Base-by-base conservation (phyloP, 148 eudicot species). In the Chenopodium berlandieri region DNA sequence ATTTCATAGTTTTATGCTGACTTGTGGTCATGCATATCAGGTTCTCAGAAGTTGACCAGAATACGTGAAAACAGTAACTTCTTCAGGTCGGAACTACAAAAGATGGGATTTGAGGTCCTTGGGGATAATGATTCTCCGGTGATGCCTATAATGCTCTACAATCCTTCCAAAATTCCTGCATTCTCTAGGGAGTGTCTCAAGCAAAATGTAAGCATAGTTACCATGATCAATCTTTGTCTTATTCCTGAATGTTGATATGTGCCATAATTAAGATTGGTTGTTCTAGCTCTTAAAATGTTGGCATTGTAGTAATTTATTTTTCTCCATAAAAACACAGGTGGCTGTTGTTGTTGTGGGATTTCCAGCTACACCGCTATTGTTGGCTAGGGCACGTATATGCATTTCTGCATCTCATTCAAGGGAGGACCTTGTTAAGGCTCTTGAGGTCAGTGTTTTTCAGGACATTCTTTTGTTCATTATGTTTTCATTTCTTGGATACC, bases 131-230 rank as follows among this genome's bases (percentile, higher is more conserved):
- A 91, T 68, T 95, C 96, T 30, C 98, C 98, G 56, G 94, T 94
- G 25, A 94, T 92, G 94, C 97, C 97, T 75, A 90, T 96, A 75
- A 93, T 90, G 94, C 91, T 91, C 77, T 93, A 93, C 87, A 92
- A 92, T 82, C 95, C 98, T 23, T 89, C 97, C 47, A 90, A 96
- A 84, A 89, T 91, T 50, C 98, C 99, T 85, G 97, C 99, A 19
- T 96, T 96, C 84, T 96, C 98, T 60, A 88, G 98, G 73, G 97
- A 95, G 85, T 95, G 98, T 82, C 92, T 95, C 82, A 90, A 87
- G 80, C 92, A 89, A 75, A 90, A 93, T 79, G 98, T 93, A 88
- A 89, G 94, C 81, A 81, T 52, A 66, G 30, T 54, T 34, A 66
- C 31, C 47, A 10, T 75, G 32, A n/a, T 23, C 9, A 31, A 5